Base-by-base conservation (phyloP, 352 stramenopile genomes). In the Phytopythium helicoides region DNA sequence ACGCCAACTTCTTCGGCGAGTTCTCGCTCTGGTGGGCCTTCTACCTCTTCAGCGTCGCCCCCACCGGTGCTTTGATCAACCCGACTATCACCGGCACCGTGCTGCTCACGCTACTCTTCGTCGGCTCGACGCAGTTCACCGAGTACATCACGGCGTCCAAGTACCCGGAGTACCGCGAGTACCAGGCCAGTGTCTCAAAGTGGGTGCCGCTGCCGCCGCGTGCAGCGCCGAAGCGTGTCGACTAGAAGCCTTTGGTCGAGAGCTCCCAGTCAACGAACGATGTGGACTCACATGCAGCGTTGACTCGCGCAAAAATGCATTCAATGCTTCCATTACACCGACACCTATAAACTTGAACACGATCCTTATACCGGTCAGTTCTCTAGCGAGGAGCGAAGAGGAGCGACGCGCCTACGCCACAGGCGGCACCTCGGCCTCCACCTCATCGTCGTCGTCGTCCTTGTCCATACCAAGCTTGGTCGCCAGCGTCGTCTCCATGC, bases 1-100 rank as follows among this genome's bases (percentile, higher is more conserved):
- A 98, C 65, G 90, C 92, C n/a, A 97, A 97, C 54, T 98, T 97
- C 69, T 94, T 95, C 34, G 82, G 71, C 9, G 92, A 98, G 59
- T 89, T 97, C 60, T 67, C 54, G 12, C 64, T 96, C 40, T 98
- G 92, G 92, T 95, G 93, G 56, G 77, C 75, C 4, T 96, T 93
- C 61, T 97, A 96, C 59, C 55, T 95, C 7, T 97, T 97, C 63
- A 87, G 81, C 33, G 62, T 96, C n/a, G 66, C 81, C 41, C 64
- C 81, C 5, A 73, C 66, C 2, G 66, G 73, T 15, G 56, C 58
- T 5, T 37, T 47, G 28, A 52, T 79, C 41, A 97, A 97, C 66
- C 86, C 77, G 74, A 90, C 85, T 19, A 58, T 69, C 28, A 34
- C 92, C 12, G 92, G 92, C 25, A 84, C 71, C n/a, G 55, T 94